These are phyloP conservation scores for Lachancea fermentati DNA, from an alignment of 805 yeast genomes.

Conservation along the genomic window DNA sequence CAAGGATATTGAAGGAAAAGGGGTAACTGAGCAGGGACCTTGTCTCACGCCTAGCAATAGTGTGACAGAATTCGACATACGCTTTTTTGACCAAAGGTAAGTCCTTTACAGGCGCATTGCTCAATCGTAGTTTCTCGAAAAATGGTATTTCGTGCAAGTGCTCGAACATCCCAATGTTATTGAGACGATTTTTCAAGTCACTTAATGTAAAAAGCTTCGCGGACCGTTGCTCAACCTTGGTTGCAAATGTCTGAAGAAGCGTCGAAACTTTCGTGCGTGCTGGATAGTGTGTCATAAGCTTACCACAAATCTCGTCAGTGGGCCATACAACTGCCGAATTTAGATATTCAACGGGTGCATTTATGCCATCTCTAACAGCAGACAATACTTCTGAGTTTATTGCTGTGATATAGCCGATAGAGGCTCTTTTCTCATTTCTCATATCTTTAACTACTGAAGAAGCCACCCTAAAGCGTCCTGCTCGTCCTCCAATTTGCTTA, in stretches of 20 bases:
- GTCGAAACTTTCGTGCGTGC: slow-evolving; percentile 40
- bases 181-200: slow-evolving; percentile 31
- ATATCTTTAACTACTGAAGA: slow-evolving; percentile 16
- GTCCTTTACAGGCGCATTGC: slow-evolving; percentile 58
- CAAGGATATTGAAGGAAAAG: slow-evolving; percentile 28
- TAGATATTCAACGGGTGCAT: slow-evolving; percentile 46
- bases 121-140: slow-evolving; percentile 50
- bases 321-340: slow-evolving; percentile 75
- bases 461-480: slow-evolving; percentile 66
- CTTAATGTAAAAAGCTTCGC: slow-evolving; percentile 24
- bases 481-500: slow-evolving; percentile 95
- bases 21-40: slow-evolving; percentile 50
- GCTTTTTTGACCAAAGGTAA: slow-evolving; percentile 37
- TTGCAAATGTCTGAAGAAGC: slow-evolving; percentile 45
- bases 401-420: slow-evolving; percentile 52
- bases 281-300: slow-evolving; percentile 57
- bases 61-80: slow-evolving; percentile 42
- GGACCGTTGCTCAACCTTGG: slow-evolving; percentile 16
- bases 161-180: slow-evolving; percentile 41
- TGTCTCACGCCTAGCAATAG: slow-evolving; percentile 51
- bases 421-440: slow-evolving; percentile 16
- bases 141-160: slow-evolving; percentile 40
- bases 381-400: slow-evolving; percentile 39
- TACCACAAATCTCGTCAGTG: slow-evolving; percentile 61
- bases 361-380: slow-evolving; percentile 43